Evolutionary conservation across 805 yeast genomes (phyloP).

Genomic region (Priceomyces haplophilus): DNA sequence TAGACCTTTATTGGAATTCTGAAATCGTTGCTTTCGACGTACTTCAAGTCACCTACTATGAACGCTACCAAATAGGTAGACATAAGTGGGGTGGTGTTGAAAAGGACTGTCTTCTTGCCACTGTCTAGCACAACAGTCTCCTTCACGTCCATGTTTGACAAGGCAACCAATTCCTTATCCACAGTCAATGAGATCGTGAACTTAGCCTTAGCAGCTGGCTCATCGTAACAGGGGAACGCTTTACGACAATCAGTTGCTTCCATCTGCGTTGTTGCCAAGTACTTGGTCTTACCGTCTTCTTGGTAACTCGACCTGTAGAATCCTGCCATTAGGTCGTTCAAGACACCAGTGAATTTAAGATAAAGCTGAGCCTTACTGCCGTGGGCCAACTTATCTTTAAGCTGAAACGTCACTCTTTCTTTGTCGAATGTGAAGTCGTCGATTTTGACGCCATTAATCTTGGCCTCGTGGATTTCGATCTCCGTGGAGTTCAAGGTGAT

Average conservation of each 20-base stretch:
- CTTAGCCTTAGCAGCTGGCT: conserved; percentile 74
- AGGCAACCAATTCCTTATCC: conserved; percentile 51
- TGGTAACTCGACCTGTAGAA: conserved; percentile 71
- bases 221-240: conserved; percentile 86
- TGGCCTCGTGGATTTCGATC: conserved; percentile 54
- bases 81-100: conserved; percentile 78
- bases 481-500: conserved; percentile 64
- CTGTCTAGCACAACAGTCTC: conserved; percentile 40
- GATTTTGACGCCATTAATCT: conserved; percentile 26
- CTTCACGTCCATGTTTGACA: conserved; percentile 68
- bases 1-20: conserved; percentile 77
- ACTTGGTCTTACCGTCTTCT: conserved; percentile 60
- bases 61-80: conserved; percentile 84
- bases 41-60: conserved; percentile 75
- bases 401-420: conserved; percentile 39
- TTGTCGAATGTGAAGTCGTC: conserved; percentile 26
- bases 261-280: conserved; percentile 81
- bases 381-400: conserved; percentile 30
- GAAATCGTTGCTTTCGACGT: conserved; percentile 63
- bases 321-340: conserved; percentile 80
- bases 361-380: conserved; percentile 44
- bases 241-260: conserved; percentile 85
- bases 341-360: conserved; percentile 56
- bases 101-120: conserved; percentile 52
- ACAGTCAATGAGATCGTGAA: conserved; percentile 64